Conservation (phyloP, 805 yeast genomes). For the Nakazawaea pomicola region DNA sequence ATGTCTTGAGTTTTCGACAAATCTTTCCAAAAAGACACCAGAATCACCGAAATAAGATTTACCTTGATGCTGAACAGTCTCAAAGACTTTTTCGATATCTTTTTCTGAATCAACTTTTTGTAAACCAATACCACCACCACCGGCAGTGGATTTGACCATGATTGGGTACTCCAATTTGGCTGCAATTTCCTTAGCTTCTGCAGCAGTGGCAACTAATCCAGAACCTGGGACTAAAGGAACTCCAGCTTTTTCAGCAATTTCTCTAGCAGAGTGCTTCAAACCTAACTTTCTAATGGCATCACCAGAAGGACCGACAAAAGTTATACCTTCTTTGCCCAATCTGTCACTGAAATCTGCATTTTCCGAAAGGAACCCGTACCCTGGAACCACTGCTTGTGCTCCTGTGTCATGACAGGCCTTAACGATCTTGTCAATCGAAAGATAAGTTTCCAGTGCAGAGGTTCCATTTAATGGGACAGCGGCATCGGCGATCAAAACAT, state of each 20-base stretch:
- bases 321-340: constrained; percentile 76
- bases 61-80: constrained; percentile 92
- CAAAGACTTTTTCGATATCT: constrained; percentile 81
- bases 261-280: constrained; percentile 94
- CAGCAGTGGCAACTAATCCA: constrained; percentile 64
- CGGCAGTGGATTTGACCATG: constrained; percentile 97
- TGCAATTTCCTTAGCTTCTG: constrained; percentile 75
- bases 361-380: constrained; percentile 94
- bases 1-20: constrained; percentile 92
- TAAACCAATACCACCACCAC: constrained; percentile 98
- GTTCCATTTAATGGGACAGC: constrained; percentile 75
- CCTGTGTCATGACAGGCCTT: constrained; percentile 78
- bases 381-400: constrained; percentile 96
- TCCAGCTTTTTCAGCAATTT: constrained; percentile 83
- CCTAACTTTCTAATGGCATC: constrained; percentile 89
- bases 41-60: constrained; percentile 89
- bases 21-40: constrained; percentile 92
- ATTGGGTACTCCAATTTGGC: constrained; percentile 77
- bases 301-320: constrained; percentile 95
- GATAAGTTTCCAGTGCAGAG: constrained; percentile 88
- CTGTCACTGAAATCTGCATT: constrained; percentile 94
- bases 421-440: constrained; percentile 79
- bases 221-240: constrained; percentile 99
- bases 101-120: constrained; percentile 83
- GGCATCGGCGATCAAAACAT: constrained; percentile 77